Evolutionary conservation across 148 eudicot genomes (phyloP), one percentile per base, ranked within the genome.

Genomic region (Chenopodium suecicum): DNA sequence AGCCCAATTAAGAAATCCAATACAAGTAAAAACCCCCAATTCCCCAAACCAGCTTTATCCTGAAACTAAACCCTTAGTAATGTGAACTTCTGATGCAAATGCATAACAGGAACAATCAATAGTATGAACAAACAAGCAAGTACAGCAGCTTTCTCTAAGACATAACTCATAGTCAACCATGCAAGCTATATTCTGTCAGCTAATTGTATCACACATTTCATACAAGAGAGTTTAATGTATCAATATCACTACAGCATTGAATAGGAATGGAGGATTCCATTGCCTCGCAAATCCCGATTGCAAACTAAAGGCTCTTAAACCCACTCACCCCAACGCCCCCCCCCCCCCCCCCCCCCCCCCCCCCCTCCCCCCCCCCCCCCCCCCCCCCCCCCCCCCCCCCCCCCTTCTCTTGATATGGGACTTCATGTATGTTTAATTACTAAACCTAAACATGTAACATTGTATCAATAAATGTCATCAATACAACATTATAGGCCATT

Each of bases 271-370:
- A 37, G 44, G 44, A 37, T 50, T 11, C 14, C 14, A 9, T 13
- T 9, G 54, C 54, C 54, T 50, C 16, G 14, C 13, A 50, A 11
- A 50, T 10, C 3, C 16, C 2, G 3, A 50, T 11, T 50, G 16
- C 54, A 0, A 13, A 13, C 14, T 50, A 10, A 50, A 11, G 54
- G 54, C 54, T 50, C 54, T 9, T 50, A 37, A 37, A 37, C 7
- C 44, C 44, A 37, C 44, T 37, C 44, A 37, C 44, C 44, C 44
- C 7, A 6, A 5, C 4, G 5, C 41, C 41, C 41, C 4, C 52
- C 10, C 13, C 52, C 12, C 1, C 0, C 12, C 1, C 52, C 0
- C 52, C 13, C 1, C 0, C 12, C 1, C 52, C 0, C 52, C 13
- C 1, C 0, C 12, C 1, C 52, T n/a, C 13, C 52, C 12, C 41